Conservation (phyloP, 2,329 filamentous ascomycete genomes). For the Apiospora kogelbergensis region DNA sequence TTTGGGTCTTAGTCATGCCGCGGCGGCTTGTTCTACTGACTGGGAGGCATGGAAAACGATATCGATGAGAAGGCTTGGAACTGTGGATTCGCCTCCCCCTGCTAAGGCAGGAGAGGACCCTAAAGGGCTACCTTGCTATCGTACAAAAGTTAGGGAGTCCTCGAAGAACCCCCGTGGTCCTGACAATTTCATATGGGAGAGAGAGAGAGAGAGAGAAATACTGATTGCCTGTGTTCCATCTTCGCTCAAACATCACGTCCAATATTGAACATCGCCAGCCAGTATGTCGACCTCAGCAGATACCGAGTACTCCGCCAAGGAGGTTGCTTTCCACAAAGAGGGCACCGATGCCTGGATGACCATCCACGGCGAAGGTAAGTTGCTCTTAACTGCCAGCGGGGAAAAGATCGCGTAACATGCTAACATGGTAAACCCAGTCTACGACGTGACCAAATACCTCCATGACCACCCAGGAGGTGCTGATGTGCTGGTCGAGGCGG, state of each 20-base stretch:
- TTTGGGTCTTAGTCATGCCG: conserved; percentile 9
- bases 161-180: neutral
- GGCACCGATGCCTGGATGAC: conserved; percentile 52
- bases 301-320: conserved; percentile 34
- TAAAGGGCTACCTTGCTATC: neutral
- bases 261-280: neutral
- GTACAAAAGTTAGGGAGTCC: conserved; percentile 2
- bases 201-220: neutral
- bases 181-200: neutral
- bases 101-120: neutral
- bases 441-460: conserved; percentile 57
- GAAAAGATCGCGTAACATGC: neutral
- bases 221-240: neutral
- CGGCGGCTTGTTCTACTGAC: neutral
- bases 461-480: conserved; percentile 70
- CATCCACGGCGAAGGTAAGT: conserved; percentile 53
- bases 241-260: neutral
- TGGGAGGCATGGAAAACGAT: neutral
- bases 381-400: neutral
- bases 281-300: conserved; percentile 19
- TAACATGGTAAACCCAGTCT: conserved; percentile 41
- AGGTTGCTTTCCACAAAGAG: conserved; percentile 50
- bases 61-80: neutral
- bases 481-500: conserved; percentile 75
- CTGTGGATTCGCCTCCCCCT: neutral